Evolutionary conservation across 2,329 filamentous ascomycete species (phyloP), one percentile per base, ranked within the genome.

Genomic region (Calonectria henricotiae): DNA sequence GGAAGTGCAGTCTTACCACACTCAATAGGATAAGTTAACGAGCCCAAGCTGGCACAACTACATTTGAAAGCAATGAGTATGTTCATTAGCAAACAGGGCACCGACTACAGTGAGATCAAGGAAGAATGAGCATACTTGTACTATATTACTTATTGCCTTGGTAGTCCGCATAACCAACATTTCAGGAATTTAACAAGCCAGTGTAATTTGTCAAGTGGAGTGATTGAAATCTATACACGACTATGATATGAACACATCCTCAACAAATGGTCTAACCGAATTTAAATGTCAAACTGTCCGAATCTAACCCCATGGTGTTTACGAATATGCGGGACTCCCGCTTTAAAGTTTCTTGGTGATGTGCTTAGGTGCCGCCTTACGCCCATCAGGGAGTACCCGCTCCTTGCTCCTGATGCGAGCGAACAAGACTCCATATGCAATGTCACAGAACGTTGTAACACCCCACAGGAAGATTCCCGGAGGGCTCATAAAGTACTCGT

Each of bases 401-500:
- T 68, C 66, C 39, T 65, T 60, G 30, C 61, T 44, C 61, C 51
- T 68, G 8, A 68, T 27, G 12, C 25, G n/a, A 7, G 58, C 65
- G 55, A 68, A 68, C 15, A 68, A 13, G 23, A 68, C 30, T 25
- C 60, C 61, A 23, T 68, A 68, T 17, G 41, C 25, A 43, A 68
- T 27, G 25, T 68, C 66, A 5, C 60, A 58, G 17, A 64, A 20
- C 4, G 66, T 68, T 9, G 66, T 68, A 7, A 64, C 20, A 32
- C 60, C 66, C 66, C 66, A 65, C 23, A 68, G 66, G 51, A 68
- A 64, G 23, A 68, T 23, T 1, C 60, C 66, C 2, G 66, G 60
- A 25, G 47, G 32, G 47, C 66, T 65, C 61, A 68, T 68, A 7
- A 68, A 68, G 37, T 65, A 68, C 7, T 27, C 66, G 27, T 68